Base-by-base conservation (phyloP, 129 eudicot species). In the Flaveria sonorensis region DNA sequence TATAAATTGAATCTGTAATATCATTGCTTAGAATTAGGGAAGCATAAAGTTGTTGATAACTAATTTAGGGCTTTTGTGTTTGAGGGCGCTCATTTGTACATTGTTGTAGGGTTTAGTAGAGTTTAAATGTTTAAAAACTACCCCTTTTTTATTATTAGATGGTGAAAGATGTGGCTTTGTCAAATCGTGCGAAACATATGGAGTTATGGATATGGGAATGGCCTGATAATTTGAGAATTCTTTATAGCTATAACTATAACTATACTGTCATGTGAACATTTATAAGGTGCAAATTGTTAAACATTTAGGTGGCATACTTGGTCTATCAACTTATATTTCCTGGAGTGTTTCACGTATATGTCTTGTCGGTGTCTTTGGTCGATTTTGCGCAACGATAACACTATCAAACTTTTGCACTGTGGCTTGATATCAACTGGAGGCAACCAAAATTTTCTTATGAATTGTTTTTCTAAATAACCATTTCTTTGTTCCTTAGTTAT, bases 81-180 rank as follows among this genome's bases (percentile, higher is more conserved):
- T 16, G 3, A 30, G 16, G 48, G 32, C 30, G n/a, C 21, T n/a
- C 14, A 51, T 71, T 45, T 1, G 30, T 48, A 52, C 42, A 52
- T 28, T 52, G 62, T 71, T n/a, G 32, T 53, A 48, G 52, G 77
- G 67, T 72, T 66, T 36, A 36, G 32, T 72, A 53, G 48, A 53
- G 4, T 12, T 36, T 40, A 32, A 6, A 7, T 14, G 14, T 14
- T 61, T 30, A 46, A 55, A 53, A 10, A 19, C 13, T 11, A 18
- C 14, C 51, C 52, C 47, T 32, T 72, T 71, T 13, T 7, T 8
- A 32, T 71, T 12, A 10, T 51, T 50, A 30, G 36, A 20, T 65
- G 72, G 72, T 19, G 36, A 45, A 42, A 46, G 55, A 21, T 68
- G 36, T 40, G 13, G 24, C 24, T 6, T 65, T 65, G 61, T 55